These are phyloP conservation scores for Penicillium sp. DNA, from an alignment of 2,329 filamentous ascomycete genomes.

Conservation along the genomic window DNA sequence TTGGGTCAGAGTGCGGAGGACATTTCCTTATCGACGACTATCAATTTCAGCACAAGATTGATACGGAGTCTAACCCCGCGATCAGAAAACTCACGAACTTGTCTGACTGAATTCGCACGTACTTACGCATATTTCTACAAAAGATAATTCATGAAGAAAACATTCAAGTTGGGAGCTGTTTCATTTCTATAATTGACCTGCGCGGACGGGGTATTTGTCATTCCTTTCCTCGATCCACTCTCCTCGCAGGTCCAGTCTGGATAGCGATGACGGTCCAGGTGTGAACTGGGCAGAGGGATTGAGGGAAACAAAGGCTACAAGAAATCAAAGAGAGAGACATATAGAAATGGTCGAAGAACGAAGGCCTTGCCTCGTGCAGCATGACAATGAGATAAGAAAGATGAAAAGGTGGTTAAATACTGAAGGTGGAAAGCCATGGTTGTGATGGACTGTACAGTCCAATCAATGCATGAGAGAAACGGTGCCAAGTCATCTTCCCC, in stretches of 20 bases:
- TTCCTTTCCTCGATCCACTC: constrained; percentile 17
- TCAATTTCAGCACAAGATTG: constrained; percentile 7
- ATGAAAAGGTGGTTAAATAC: constrained; percentile 7
- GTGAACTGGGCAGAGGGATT: not conserved
- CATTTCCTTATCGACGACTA: constrained; percentile 24
- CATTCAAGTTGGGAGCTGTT: constrained; percentile 16
- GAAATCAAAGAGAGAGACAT: constrained; percentile 13
- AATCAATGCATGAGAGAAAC: constrained; percentile 8
- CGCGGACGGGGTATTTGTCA: constrained; percentile 29
- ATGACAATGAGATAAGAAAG: constrained; percentile 14
- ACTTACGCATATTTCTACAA: not conserved
- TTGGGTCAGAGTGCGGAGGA: constrained; percentile 15
- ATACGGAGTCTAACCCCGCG: not conserved
- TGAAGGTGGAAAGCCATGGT: constrained; percentile 16
- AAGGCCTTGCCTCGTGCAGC: constrained; percentile 17
- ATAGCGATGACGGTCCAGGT: not conserved
- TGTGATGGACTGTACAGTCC: constrained; percentile 6
- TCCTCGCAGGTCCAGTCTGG: constrained; percentile 8
- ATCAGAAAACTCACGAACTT: not conserved
- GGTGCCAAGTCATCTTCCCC: constrained; percentile 12
- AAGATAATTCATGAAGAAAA: not conserved
- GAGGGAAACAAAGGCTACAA: constrained; percentile 11
- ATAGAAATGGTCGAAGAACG: constrained; percentile 9
- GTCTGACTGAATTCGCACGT: not conserved
- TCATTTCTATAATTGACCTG: constrained; percentile 28